Evolutionary conservation across 2,329 filamentous ascomycete genomes (phyloP).

Genomic region (Penicillium sp.): DNA sequence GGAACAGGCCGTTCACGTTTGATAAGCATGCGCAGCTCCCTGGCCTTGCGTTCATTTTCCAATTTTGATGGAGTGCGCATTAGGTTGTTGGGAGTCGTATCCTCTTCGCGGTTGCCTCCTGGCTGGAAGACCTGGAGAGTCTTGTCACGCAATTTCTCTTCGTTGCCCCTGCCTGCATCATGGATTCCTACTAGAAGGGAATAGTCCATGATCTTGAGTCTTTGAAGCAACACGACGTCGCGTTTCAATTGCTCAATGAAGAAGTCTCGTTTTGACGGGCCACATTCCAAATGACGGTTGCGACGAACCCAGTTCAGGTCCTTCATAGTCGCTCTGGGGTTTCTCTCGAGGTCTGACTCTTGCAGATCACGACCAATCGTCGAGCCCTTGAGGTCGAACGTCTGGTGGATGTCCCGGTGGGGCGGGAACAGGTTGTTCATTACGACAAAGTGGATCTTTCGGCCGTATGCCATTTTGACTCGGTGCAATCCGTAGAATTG

Average conservation of each 20-base stretch:
- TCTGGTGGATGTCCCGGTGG: conserved; percentile 94
- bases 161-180: conserved; percentile 84
- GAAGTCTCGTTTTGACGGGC: conserved; percentile 78
- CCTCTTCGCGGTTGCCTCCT: conserved; percentile 67
- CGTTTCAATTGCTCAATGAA: conserved; percentile 86
- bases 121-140: conserved; percentile 93
- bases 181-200: conserved; percentile 93
- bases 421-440: conserved; percentile 99
- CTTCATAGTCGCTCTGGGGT: conserved; percentile 90
- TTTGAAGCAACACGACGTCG: conserved; percentile 83
- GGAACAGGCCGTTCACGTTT: conserved; percentile 91
- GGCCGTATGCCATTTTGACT: conserved; percentile 96
- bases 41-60: conserved; percentile 85
- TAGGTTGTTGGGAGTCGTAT: conserved; percentile 62
- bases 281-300: conserved; percentile 81
- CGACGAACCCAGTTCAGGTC: conserved; percentile 94
- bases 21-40: conserved; percentile 86
- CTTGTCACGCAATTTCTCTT: conserved; percentile 87
- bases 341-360: conserved; percentile 82
- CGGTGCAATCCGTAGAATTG: conserved; percentile 97
- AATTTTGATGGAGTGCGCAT: conserved; percentile 90
- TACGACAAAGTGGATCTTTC: conserved; percentile 98
- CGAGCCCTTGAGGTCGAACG: conserved; percentile 94
- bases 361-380: conserved; percentile 88
- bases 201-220: conserved; percentile 97